phyloP scores from a whole-genome alignment of 805 yeast species.

The Cyberlindnera euphorbiae region DNA sequence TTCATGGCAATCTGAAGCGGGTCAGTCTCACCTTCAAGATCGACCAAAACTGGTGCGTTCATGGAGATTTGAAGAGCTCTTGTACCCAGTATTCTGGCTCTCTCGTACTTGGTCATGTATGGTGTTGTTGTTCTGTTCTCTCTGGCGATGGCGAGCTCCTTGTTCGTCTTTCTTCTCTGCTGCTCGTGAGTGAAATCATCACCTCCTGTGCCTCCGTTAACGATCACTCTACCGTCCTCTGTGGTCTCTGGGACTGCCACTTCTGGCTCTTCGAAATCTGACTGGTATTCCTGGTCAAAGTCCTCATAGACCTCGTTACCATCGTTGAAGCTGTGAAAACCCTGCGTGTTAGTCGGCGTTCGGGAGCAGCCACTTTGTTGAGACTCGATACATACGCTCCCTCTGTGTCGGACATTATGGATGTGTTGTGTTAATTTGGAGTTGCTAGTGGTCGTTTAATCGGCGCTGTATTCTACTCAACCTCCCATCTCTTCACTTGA shows the following conservation, averaged over 20 bases:
- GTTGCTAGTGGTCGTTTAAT: no score
- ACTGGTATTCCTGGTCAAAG: constrained; percentile 79
- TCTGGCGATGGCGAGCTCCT: constrained; percentile 82
- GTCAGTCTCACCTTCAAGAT: constrained; percentile 98
- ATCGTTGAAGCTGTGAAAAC: constrained; percentile 62
- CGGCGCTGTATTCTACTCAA: no score
- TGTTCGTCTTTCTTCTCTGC: constrained; percentile 55
- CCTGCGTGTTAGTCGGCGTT: constrained; percentile 1
- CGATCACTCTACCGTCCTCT: constrained; percentile 65
- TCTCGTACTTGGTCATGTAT: constrained; percentile 97
- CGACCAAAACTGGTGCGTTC: constrained; percentile 98
- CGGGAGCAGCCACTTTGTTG: no score
- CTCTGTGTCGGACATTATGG: constrained; percentile 45
- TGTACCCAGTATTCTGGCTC: constrained; percentile 96
- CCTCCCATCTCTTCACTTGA: no score
- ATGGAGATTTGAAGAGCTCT: constrained; percentile 95
- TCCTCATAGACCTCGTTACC: constrained; percentile 69
- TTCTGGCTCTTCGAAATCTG: constrained; percentile 56
- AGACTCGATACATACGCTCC: constrained; percentile 33
- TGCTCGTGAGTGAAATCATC: constrained; percentile 40
- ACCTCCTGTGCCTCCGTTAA: constrained; percentile 66
- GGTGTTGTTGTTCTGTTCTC: constrained; percentile 94
- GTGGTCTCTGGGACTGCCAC: constrained; percentile 34
- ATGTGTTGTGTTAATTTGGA: no score
- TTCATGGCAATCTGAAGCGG: constrained; percentile 97